Evolutionary conservation across 805 yeast genomes (phyloP).

Genomic region (Metschnikowia baotianmanensis): DNA sequence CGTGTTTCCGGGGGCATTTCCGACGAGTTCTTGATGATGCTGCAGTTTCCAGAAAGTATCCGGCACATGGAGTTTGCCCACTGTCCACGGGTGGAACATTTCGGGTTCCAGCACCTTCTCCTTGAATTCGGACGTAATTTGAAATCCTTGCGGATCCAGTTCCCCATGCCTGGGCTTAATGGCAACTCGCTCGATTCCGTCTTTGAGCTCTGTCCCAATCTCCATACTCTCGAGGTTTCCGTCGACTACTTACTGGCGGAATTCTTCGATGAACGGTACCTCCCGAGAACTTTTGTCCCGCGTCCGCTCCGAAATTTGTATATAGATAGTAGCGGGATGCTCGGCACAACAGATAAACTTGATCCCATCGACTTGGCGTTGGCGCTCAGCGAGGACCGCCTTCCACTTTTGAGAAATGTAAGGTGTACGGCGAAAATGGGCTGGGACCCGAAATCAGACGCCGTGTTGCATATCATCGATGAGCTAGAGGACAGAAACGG

Average conservation of each 20-base stretch:
- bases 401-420: slow-evolving; percentile 64
- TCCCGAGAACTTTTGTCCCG: slow-evolving; percentile 23
- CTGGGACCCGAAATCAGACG: slow-evolving; percentile 63
- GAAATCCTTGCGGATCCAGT: slow-evolving; percentile 62
- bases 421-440: slow-evolving; percentile 76
- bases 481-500: slow-evolving; percentile 75
- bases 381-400: slow-evolving; percentile 74
- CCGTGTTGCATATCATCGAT: slow-evolving; percentile 50
- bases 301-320: slow-evolving; percentile 60
- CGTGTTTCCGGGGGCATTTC: slow-evolving; percentile 89
- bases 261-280: slow-evolving; percentile 35
- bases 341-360: slow-evolving; percentile 78
- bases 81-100: slow-evolving; percentile 75
- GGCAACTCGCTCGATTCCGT: slow-evolving; percentile 70
- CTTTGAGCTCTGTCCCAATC: slow-evolving; percentile 73
- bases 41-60: slow-evolving; percentile 72
- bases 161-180: slow-evolving; percentile 83
- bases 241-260: slow-evolving; percentile 70
- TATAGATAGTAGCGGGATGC: slow-evolving; percentile 80
- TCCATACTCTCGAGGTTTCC: slow-evolving; percentile 60
- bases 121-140: slow-evolving; percentile 65
- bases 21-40: slow-evolving; percentile 67
- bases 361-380: slow-evolving; percentile 87
- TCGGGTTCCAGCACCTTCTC: slow-evolving; percentile 61
- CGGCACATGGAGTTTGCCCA: slow-evolving; percentile 76